Base-by-base conservation (phyloP, 345 rosid genomes). In the Brassica incana region DNA sequence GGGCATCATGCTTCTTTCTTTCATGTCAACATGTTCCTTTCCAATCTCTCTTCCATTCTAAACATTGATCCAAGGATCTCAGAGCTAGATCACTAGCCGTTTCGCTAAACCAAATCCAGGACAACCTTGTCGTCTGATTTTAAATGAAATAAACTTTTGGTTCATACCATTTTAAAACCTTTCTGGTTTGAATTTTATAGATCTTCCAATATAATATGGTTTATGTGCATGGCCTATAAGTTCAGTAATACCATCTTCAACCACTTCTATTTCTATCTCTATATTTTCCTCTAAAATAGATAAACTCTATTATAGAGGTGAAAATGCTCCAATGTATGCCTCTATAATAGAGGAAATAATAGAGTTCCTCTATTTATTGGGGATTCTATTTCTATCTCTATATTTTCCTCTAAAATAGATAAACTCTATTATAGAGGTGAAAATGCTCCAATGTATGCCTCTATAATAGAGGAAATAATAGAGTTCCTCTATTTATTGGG, bases 191-290 rank as follows among this genome's bases (percentile, higher is more conserved):
- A 54, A 54, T 6, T 78, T 82, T 9, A 56, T 0, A 85, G 87
- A 6, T 85, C 82, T 7, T 73, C 78, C 87, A 87, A 85, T 3
- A 68, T 5, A 12, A 23, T 23, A 29, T 29, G 32, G 32, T 86
- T 86, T 16, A 72, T 81, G 1, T 83, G 87, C 25, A 86, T 81
- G 6, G 83, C 87, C 81, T 83, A 81, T 43, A 50, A 6, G 43
- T 85, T 87, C 23, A 77, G 80, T 52, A 23, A 23, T 0, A 23
- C 25, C 25, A 23, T 23, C 25, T 23, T 2, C 25, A 23, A 23
- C 25, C 25, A 23, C 25, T 23, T 23, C 25, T 23, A 23, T 23
- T 23, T 23, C 2, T 23, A 23, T 23, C 25, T 23, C 25, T 23
- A 23, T 23, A 23, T 23, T 23, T 23, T 23, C 25, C 0, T 23